Evolutionary conservation across 345 rosid species (phyloP), one percentile per base, ranked within the genome.

Genomic region (Eucalyptus viminalis): DNA sequence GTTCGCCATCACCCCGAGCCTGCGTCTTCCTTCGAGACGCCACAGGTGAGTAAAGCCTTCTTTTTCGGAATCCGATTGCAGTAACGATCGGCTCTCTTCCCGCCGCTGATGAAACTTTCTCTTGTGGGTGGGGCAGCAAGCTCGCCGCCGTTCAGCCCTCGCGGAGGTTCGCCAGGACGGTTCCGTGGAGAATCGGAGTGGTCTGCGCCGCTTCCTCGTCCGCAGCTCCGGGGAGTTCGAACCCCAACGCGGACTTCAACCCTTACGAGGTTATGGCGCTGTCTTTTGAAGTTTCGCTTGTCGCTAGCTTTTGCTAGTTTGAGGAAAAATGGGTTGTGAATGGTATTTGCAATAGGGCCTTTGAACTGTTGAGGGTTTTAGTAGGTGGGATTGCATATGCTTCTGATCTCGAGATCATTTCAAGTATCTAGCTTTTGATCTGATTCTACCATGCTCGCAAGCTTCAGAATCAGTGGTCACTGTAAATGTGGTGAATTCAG

Each of bases 181-280:
- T 87, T 89, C 92, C 93, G 9, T 90, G 88, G 91, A 92, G 87
- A 87, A 92, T 91, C 92, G 86, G 89, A 67, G 89, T 93, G 90
- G 88, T 92, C 86, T 91, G 93, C 90, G 92, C 94, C 87, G 85
- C 85, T 76, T 76, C 85, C 43, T 95, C 99, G 72, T 94, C 97
- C 4, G 94, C 97, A 72, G 95, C 98, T 6, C 94, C 97, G 44
- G 99, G 97, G 58, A 94, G 95, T 88, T 94, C 99, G 58, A 92
- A 90, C 88, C 92, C 98, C 5, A 95, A 94, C 50, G 86, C 93
- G 81, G 97, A 97, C 88, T 92, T 93, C 47, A 96, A 96, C 87
- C 99, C 99, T 0, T 98, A 96, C 86, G 99, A 96, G 97, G 99
- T 97, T n/a, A 90, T 40, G 85, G 47, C 25, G 85, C 85, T 40